Conservation (phyloP, 1,139 yeast species). For the Pichia sp. region DNA sequence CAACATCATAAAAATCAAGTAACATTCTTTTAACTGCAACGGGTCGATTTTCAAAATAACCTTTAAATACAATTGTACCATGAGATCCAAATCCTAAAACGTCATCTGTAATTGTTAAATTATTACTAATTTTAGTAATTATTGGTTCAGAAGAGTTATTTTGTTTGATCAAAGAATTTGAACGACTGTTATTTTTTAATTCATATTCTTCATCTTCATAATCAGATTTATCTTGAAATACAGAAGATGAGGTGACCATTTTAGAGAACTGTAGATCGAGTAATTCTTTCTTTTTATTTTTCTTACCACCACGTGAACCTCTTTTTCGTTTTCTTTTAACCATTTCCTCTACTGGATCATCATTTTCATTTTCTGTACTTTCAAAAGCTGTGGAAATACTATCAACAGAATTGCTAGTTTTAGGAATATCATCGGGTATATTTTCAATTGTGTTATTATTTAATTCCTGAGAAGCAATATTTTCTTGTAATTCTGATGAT, state of each 20-base stretch:
- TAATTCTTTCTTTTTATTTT: constrained; percentile 38
- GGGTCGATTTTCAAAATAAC: constrained; percentile 84
- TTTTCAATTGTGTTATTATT: too few relatives aligned
- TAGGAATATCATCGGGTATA: background rate
- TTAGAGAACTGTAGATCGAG: background rate
- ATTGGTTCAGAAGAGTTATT: background rate
- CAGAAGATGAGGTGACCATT: background rate
- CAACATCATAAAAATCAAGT: constrained; percentile 87
- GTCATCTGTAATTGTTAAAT: constrained; percentile 60
- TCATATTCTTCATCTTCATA: too few relatives aligned
- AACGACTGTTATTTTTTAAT: background rate
- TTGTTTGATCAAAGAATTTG: too few relatives aligned
- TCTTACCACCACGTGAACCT: constrained; percentile 82
- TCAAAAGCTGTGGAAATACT: background rate
- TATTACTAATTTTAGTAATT: constrained; percentile 31
- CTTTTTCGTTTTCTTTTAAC: constrained; percentile 59
- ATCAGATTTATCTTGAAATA: background rate
- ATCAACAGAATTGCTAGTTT: background rate
- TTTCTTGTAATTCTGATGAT: too few relatives aligned
- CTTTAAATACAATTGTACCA: constrained; percentile 91
- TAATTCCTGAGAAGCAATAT: too few relatives aligned
- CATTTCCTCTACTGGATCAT: constrained; percentile 7
- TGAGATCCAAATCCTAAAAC: constrained; percentile 93
- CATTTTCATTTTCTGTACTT: constrained; percentile 1
- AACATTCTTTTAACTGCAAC: constrained; percentile 96